Conservation (phyloP, 2,329 filamentous ascomycete genomes). For the Davidsoniella eucalypti region DNA sequence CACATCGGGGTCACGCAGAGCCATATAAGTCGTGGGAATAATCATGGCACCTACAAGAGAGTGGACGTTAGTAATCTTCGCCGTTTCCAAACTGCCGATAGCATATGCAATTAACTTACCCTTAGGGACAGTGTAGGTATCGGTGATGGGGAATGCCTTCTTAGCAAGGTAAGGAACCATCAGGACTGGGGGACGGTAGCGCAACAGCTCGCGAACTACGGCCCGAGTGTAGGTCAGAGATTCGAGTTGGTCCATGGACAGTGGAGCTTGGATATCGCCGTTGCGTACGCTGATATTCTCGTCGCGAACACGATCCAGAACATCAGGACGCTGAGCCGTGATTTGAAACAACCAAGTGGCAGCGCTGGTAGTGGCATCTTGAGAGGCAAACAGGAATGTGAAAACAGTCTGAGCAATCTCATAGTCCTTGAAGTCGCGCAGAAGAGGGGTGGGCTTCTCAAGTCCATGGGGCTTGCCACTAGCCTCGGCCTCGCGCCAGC, state of each 20-base stretch:
- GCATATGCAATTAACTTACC: slow-evolving; percentile 26
- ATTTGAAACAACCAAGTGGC: slow-evolving; percentile 92
- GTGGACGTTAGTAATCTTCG: slow-evolving; percentile 13
- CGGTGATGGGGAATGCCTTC: slow-evolving; percentile 84
- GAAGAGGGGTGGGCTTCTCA: slow-evolving; percentile 66
- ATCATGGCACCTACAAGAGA: slow-evolving; percentile 59
- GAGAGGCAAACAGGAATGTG: slow-evolving; percentile 92
- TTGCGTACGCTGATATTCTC: slow-evolving; percentile 69
- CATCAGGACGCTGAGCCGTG: slow-evolving; percentile 82
- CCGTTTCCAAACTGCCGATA: too few relatives aligned
- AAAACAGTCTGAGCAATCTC: slow-evolving; percentile 90
- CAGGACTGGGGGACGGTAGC: slow-evolving; percentile 88
- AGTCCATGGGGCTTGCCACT: slow-evolving; percentile 51
- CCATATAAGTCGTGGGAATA: slow-evolving; percentile 77
- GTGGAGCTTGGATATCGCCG: slow-evolving; percentile 51
- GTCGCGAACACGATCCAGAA: slow-evolving; percentile 76
- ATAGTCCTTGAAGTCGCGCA: slow-evolving; percentile 76
- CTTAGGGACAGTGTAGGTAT: slow-evolving; percentile 82
- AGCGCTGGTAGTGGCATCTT: slow-evolving; percentile 90
- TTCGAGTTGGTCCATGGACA: slow-evolving; percentile 77
- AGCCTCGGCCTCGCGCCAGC: slow-evolving; percentile 62
- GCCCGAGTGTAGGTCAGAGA: slow-evolving; percentile 79
- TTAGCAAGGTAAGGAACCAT: slow-evolving; percentile 94
- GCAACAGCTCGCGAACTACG: slow-evolving; percentile 77
- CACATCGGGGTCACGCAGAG: slow-evolving; percentile 80